A percentile compares a stretch with the other conserved stretches of the same genome.
phyloP scores from a whole-genome alignment of 768 basidiomycete genomes.

The Leccinum ochraceum region DNA sequence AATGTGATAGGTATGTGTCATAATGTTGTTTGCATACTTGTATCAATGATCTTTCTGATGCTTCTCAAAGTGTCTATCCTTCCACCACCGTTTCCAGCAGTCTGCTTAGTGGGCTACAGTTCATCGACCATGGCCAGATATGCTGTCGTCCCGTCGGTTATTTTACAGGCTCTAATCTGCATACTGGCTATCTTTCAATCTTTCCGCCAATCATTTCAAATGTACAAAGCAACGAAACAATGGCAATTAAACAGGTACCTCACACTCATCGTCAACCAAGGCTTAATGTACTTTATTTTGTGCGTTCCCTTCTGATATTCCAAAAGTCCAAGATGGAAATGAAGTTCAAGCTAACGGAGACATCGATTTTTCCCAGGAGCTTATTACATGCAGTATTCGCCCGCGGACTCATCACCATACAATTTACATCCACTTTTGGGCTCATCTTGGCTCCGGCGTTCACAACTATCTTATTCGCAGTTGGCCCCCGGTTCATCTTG shows the following conservation, averaged over 20 bases:
- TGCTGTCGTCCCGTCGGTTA: neutral
- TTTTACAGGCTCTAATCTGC: neutral
- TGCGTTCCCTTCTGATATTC: neutral
- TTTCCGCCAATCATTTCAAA: neutral
- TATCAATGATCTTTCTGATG: neutral
- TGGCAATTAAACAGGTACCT: neutral
- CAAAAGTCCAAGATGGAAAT: neutral
- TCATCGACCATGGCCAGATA: neutral
- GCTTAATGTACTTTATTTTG: neutral
- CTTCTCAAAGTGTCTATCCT: neutral
- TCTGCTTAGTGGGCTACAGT: neutral
- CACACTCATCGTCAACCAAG: neutral
- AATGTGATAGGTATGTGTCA: neutral
- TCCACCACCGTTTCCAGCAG: neutral
- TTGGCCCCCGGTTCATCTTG: neutral
- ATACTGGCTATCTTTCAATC: neutral
- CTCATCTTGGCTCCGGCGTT: neutral
- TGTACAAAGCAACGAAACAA: neutral
- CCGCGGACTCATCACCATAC: neutral
- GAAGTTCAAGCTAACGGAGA: neutral
- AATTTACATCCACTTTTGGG: neutral
- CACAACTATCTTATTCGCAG: neutral
- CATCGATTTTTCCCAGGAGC: neutral
- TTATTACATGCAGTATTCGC: neutral
- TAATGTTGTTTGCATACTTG: neutral